Percentiles rank a stretch among this genome's conserved stretches.
Evolutionary conservation across 2,329 filamentous ascomycete species (phyloP).

Genomic region (Diaporthe amygdali): DNA sequence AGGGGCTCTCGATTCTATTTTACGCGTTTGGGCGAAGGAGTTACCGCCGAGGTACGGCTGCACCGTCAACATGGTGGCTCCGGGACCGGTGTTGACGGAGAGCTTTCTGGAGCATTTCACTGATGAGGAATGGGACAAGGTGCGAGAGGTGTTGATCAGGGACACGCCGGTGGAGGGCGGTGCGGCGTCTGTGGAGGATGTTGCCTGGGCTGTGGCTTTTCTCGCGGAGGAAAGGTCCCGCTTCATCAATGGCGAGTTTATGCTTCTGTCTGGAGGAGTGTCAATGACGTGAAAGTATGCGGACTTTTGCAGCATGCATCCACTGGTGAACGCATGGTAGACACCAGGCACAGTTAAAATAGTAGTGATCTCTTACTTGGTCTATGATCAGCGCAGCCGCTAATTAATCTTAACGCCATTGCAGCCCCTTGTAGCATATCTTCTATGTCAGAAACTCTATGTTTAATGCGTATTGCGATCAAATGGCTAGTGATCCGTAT

Average conservation of each 20-base stretch:
- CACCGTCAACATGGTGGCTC: slow-evolving; percentile 33
- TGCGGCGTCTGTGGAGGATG: neutral
- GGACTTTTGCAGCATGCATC: neutral
- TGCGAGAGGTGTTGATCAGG: neutral
- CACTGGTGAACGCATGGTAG: neutral
- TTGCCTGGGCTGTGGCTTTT: neutral
- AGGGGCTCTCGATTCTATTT: slow-evolving; percentile 7
- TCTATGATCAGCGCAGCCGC: neutral
- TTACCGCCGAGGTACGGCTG: slow-evolving; percentile 26
- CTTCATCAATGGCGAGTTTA: neutral
- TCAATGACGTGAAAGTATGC: neutral
- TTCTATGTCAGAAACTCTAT: too few species aligned
- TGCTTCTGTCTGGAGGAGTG: neutral
- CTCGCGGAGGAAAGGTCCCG: neutral
- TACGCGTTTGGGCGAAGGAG: slow-evolving; percentile 12
- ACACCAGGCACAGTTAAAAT: neutral
- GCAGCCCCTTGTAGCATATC: too few species aligned
- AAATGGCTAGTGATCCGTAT: too few species aligned
- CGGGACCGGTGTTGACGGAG: slow-evolving; percentile 30
- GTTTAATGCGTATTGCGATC: too few species aligned
- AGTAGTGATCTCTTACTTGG: neutral
- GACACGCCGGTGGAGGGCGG: neutral
- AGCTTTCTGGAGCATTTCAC: neutral
- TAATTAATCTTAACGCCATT: too few species aligned
- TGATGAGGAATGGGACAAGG: neutral